Base-by-base conservation (phyloP, 495 filamentous ascomycete genomes). In the Neurospora sp. region DNA sequence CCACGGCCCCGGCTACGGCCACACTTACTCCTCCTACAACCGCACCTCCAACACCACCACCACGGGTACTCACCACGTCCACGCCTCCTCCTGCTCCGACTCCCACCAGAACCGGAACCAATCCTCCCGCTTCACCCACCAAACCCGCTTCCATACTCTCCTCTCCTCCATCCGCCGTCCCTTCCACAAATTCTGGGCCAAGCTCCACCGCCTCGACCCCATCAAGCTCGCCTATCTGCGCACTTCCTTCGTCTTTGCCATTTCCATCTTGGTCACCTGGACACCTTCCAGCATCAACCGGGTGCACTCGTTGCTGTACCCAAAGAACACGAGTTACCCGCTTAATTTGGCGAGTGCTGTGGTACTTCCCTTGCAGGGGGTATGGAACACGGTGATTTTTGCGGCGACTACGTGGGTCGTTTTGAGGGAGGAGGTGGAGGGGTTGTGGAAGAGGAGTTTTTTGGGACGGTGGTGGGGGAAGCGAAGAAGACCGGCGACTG, bases 371-470 rank as follows among this genome's bases (percentile, higher is more conserved):
- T 81, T 94, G 0, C 93, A 96, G 78, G 93, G 93, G 13, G 90
- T 95, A 71, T 94, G 92, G 91, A 97, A 96, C 77, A 88, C 90
- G 31, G 81, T 94, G 28, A 93, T 96, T 66, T 96, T 94, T 80
- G 84, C 90, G 59, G 88, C 88, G 6, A 92, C 92, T 2, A 87
- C 78, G 38, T 84, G 82, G 84, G 21, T 28, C 0, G 72, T 80
- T 5, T 70, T 86, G 24, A 76, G 73, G 15, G 77, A 80, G 15
- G 84, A 86, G 74, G 24, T 70, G 9, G 17, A 37, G 11, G 54
- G 54, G 7, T 11, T 71, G 69, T 24, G 71, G 54, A 21, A n/a
- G 1, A 4, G 71, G 40, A 42, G 19, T 48, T 11, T 13, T n/a
- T 17, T 69, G 8, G 62, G 66, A 38, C 19, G 62, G 6, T 48